phyloP scores from a whole-genome alignment of 2,329 filamentous ascomycete species.

The Colletotrichum kahawae region DNA sequence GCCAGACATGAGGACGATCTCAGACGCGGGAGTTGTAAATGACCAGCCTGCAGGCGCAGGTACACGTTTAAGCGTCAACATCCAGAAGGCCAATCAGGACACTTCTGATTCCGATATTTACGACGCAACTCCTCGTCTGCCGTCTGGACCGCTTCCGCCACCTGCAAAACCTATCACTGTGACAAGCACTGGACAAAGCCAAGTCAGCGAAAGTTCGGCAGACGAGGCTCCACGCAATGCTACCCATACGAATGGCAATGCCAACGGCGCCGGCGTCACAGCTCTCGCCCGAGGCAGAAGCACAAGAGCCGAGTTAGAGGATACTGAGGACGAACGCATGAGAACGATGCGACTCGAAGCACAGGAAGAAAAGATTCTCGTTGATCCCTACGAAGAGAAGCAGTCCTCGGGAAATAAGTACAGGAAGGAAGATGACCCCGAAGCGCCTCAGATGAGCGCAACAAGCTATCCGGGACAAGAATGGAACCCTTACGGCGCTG shows the following conservation, averaged over 20 bases:
- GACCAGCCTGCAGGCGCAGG: neutral
- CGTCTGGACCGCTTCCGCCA: neutral
- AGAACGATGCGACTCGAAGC: constrained; percentile 46
- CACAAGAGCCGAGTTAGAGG: constrained; percentile 41
- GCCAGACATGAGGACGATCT: neutral
- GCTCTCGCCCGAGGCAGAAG: constrained; percentile 17
- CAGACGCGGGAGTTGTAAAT: neutral
- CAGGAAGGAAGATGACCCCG: constrained; percentile 44
- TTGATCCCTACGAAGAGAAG: constrained; percentile 34
- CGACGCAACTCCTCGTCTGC: constrained; percentile 35
- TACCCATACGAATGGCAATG: constrained; percentile 20
- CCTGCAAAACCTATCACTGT: constrained; percentile 1
- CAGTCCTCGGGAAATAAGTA: constrained; percentile 32
- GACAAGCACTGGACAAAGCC: constrained; percentile 18
- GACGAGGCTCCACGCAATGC: constrained; percentile 19
- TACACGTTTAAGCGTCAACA: constrained; percentile 18
- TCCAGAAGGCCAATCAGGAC: constrained; percentile 24
- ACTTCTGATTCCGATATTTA: constrained; percentile 33
- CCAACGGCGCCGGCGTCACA: neutral
- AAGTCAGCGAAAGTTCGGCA: constrained; percentile 15
- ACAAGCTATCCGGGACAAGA: constrained; percentile 75
- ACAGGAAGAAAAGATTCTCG: constrained; percentile 61
- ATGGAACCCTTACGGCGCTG: constrained; percentile 62
- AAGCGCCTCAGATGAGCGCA: constrained; percentile 64
- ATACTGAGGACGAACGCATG: constrained; percentile 49